Percentiles rank a stretch among this genome's conserved stretches.
Conservation (phyloP, 2,329 filamentous ascomycete species). For the Talaromyces sp. region DNA sequence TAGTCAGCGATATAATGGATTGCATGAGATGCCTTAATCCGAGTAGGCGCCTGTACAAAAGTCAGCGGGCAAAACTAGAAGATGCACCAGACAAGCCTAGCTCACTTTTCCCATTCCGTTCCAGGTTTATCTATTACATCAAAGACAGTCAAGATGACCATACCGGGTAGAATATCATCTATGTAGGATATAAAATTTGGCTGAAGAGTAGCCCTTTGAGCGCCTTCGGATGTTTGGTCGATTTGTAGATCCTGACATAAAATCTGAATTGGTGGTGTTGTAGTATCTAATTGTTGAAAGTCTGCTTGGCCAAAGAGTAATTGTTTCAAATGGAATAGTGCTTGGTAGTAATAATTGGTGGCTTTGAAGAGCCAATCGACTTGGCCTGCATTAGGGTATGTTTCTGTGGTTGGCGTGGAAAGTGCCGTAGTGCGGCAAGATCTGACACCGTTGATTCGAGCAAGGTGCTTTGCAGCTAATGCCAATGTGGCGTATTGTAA, state of each 20-base stretch:
- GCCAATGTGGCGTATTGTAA: conserved; percentile 38
- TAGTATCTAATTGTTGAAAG: conserved; percentile 28
- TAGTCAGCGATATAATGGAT: conserved; percentile 37
- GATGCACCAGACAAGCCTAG: not conserved
- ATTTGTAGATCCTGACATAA: conserved; percentile 26
- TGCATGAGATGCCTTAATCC: conserved; percentile 58
- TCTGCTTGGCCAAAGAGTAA: conserved; percentile 33
- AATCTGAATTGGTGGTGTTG: conserved; percentile 31
- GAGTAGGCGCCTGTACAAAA: conserved; percentile 50
- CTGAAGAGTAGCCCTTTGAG: conserved; percentile 22
- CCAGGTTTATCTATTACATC: conserved; percentile 61
- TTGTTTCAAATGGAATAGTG: conserved; percentile 50
- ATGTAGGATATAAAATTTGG: conserved; percentile 41
- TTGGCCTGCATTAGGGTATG: conserved; percentile 46
- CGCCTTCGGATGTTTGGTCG: conserved; percentile 32
- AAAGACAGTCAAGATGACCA: conserved; percentile 60
- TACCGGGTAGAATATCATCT: conserved; percentile 59
- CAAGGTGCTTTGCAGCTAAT: conserved; percentile 41
- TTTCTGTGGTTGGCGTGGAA: conserved; percentile 50
- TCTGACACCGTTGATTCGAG: conserved; percentile 31
- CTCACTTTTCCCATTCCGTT: conserved; percentile 54
- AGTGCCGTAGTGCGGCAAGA: conserved; percentile 27
- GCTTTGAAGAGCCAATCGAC: conserved; percentile 60
- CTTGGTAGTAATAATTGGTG: conserved; percentile 59
- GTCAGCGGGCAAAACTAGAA: not conserved